Evolutionary conservation across 495 filamentous ascomycete species (phyloP), one percentile per base, ranked within the genome.

Genomic region (Aspergillus affinis): DNA sequence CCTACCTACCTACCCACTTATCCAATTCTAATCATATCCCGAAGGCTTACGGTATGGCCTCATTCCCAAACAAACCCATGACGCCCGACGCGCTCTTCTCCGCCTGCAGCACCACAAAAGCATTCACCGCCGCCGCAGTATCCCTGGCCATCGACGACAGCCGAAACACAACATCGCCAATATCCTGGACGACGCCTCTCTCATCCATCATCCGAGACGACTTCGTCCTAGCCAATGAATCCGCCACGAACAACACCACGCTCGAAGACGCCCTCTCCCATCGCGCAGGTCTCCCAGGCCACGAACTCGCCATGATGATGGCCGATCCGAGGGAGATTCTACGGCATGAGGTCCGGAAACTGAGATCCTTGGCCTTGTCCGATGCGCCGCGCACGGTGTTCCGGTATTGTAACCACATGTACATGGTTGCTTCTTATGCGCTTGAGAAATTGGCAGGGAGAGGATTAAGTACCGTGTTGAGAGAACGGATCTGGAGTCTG

Each of bases 401-500:
- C 44, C 69, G 77, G 41, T 85, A 85, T 59, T 81, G 73, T 63
- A 85, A 85, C 47, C 61, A 77, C 54, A 79, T 81, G 74, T 86
- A 68, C 58, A 70, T 76, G 29, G 71, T 73, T 6, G 75, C 74
- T 0, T 65, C 72, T 30, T 71, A 84, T 61, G 66, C 69, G 10
- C 54, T 83, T 0, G 72, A 84, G 67, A 67, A 67, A 21, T 29
- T 76, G 1, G 78, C n/a, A 77, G 1, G 78, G 76, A 0, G 20
- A 62, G 46, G 59, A 60, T 60, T 84, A 20, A 78, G 77, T 0
- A 59, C 67, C 0, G 62, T 75, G 17, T 57, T 86, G 62, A 64
- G 65, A 6, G 67, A 75, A 26, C 57, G 65, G 8, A 73, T 84
- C n/a, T 85, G 79, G 76, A 61, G 53, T 50, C 81, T 78, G 2